Evolutionary conservation across 176 grass and related monocot genomes (phyloP).

Genomic region (Microstegium vimineum): DNA sequence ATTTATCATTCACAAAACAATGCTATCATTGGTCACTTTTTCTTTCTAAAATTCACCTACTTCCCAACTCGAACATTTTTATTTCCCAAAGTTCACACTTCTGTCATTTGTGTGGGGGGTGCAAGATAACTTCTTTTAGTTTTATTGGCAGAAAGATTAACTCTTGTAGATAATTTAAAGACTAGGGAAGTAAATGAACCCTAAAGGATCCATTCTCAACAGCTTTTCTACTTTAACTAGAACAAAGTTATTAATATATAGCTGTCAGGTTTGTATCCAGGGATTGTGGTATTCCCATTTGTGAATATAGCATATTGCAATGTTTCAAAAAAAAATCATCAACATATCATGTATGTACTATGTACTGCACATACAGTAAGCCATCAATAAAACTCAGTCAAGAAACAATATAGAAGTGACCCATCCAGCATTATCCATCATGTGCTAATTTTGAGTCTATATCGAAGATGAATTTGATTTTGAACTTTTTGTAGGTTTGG

Average conservation of each 20-base stretch:
- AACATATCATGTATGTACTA: neutral
- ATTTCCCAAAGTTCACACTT: neutral
- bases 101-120: too few relatives aligned
- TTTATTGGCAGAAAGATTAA: slow-evolving; percentile 6
- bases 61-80: too few relatives aligned
- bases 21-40: too few relatives aligned
- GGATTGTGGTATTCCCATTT: neutral
- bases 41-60: neutral
- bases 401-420: neutral
- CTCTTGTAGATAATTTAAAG: neutral
- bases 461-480: neutral
- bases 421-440: neutral
- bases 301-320: neutral
- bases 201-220: neutral
- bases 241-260: neutral
- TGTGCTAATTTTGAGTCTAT: neutral
- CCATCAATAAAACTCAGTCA: neutral
- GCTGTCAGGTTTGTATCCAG: neutral
- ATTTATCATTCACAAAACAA: neutral
- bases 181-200: neutral
- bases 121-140: neutral
- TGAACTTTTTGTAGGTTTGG: neutral
- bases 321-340: neutral
- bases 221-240: neutral
- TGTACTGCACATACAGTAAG: neutral